Base-by-base conservation (phyloP, 2,329 filamentous ascomycete species). In the Aureobasidium sp. region DNA sequence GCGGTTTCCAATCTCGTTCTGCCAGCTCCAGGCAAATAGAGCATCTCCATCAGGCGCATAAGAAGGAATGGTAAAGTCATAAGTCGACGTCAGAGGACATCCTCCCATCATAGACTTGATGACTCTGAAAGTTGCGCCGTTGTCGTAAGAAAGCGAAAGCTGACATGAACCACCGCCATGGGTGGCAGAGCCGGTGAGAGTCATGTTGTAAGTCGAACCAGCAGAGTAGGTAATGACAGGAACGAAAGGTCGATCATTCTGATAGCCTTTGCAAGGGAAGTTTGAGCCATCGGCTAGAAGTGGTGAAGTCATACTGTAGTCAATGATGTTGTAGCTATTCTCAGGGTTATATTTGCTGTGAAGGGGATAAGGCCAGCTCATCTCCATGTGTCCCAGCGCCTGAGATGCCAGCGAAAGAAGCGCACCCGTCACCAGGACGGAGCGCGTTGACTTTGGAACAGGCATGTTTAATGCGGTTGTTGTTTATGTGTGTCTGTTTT, bases 151-250 rank as follows among this genome's bases (percentile, higher is more conserved):
- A 32, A 93, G 78, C 3, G 86, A 84, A 50, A 90, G 78, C 75
- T 94, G 90, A 75, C 89, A 92, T 10, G 86, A 90, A 44, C 89
- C 89, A 42, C 89, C 89, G 41, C 79, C 77, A 75, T 91, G 88
- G 16, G 73, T 75, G 9, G 75, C 76, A 55, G 81, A 81, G 39
- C 88, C 89, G 63, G 75, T 76, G 59, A 92, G 76, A 63, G 80
- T 83, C 74, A 91, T 79, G 66, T 83, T 82, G 74, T 89, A 85
- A 32, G 77, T 74, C 61, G 79, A 73, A 37, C 89, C 89, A 6
- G 86, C 81, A 4, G 75, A 71, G 73, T 87, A 92, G 29, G 79
- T 83, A 39, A 82, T 83, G 25, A 85, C 82, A 5, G 83, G 73
- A 21, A 76, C 72, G 65, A 84, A 83, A 1, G 75, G 69, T 16